Percentiles rank a stretch among this genome's conserved stretches.
phyloP scores from a whole-genome alignment of 2,329 filamentous ascomycete species.

The Neocatenulostroma microsporum region DNA sequence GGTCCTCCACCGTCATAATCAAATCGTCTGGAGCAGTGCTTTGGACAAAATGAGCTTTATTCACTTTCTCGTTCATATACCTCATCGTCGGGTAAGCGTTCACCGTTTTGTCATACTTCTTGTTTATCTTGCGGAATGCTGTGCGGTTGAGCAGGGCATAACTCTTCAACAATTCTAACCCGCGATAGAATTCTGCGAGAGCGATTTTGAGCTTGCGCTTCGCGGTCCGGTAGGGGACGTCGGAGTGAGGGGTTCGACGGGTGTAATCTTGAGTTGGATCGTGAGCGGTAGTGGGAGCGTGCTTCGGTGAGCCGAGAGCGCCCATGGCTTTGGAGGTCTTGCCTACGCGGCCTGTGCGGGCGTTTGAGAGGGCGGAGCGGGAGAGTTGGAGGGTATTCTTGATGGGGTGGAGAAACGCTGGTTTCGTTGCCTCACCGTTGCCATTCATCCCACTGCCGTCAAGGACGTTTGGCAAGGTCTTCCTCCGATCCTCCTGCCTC shows the following conservation, averaged over 20 bases:
- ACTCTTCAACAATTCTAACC: slow-evolving; percentile 82
- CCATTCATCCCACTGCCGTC: too few species aligned
- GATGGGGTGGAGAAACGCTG: slow-evolving; percentile 1
- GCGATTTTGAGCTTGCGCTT: slow-evolving; percentile 89
- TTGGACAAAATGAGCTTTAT: slow-evolving; percentile 80
- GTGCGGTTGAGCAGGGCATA: slow-evolving; percentile 86
- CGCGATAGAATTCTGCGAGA: slow-evolving; percentile 85
- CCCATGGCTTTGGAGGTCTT: slow-evolving; percentile 47
- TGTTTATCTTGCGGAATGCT: slow-evolving; percentile 94
- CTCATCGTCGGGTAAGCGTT: slow-evolving; percentile 51
- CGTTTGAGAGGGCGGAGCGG: slow-evolving; percentile 22
- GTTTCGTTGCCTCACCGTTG: not conserved
- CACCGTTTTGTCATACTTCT: slow-evolving; percentile 87
- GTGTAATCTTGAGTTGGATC: slow-evolving; percentile 35
- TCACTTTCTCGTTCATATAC: slow-evolving; percentile 88
- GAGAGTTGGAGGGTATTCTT: slow-evolving; percentile 6
- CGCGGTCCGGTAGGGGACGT: slow-evolving; percentile 72
- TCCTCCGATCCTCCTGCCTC: too few species aligned
- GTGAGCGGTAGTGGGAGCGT: slow-evolving; percentile 11
- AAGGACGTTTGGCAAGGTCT: too few species aligned
- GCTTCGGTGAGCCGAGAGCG: slow-evolving; percentile 32
- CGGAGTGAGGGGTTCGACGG: slow-evolving; percentile 36
- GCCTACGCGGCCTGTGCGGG: slow-evolving; percentile 41
- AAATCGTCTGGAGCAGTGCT: slow-evolving; percentile 77
- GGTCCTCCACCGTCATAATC: slow-evolving; percentile 73